These are phyloP conservation scores for Torulaspora indica DNA, from an alignment of 805 yeast genomes.

Conservation along the genomic window DNA sequence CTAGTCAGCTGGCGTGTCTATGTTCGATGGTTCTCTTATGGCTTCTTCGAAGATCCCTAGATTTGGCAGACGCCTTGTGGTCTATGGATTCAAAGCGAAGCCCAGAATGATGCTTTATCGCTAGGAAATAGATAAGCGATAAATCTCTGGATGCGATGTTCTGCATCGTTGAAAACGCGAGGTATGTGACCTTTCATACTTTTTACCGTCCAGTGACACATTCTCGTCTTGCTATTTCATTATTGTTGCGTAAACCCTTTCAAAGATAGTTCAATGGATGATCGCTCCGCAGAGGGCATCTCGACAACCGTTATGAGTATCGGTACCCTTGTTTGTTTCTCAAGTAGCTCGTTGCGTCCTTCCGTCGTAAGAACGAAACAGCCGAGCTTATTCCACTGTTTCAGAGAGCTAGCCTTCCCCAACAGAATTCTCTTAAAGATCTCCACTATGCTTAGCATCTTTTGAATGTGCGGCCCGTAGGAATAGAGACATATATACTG, in stretches of 20 bases:
- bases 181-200: conserved; percentile 6
- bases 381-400: conserved; percentile 28
- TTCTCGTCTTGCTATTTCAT: neutral
- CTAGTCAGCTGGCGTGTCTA: conserved; percentile 3
- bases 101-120: conserved; percentile 25
- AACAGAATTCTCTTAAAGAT: conserved; percentile 18
- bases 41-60: conserved; percentile 47
- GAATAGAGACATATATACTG: conserved; percentile 19
- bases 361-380: conserved; percentile 18
- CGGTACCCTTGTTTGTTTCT: conserved; percentile 24
- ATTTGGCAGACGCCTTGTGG: conserved; percentile 35
- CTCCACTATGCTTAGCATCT: conserved; percentile 26
- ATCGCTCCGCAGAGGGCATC: neutral
- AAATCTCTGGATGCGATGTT: conserved; percentile 24
- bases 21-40: conserved; percentile 13
- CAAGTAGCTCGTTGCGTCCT: conserved; percentile 29
- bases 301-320: conserved; percentile 17
- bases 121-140: conserved; percentile 22
- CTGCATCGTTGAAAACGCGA: conserved; percentile 3
- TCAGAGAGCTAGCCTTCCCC: neutral
- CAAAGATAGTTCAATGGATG: neutral
- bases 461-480: conserved; percentile 30
- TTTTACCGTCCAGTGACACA: conserved; percentile 30
- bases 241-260: conserved; percentile 1
- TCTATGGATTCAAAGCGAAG: conserved; percentile 46